Conservation (phyloP, 192 early-diverging fungal species). For the Mortierella antarctica region DNA sequence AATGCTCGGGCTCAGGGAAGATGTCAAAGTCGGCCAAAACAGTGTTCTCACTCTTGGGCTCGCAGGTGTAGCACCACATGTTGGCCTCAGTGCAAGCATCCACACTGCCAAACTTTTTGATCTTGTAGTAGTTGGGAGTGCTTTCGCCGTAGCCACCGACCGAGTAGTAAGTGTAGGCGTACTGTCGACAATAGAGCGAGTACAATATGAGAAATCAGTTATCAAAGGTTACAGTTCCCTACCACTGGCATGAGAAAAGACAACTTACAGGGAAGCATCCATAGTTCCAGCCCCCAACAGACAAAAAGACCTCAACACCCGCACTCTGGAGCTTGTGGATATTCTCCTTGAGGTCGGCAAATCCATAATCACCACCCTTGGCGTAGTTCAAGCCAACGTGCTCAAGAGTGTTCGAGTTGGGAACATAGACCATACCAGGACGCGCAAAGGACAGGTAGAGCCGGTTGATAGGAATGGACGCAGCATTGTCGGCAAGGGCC, state of each 20-base stretch:
- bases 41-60: conserved; percentile 45
- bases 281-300: conserved; percentile 54
- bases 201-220: neutral
- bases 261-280: conserved; percentile 51
- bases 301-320: conserved; percentile 48
- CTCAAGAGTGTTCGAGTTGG: conserved; percentile 44
- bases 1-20: conserved; percentile 49
- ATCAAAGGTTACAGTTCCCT: neutral
- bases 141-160: conserved; percentile 50
- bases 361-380: conserved; percentile 36
- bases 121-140: conserved; percentile 55
- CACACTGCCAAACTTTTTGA: conserved; percentile 24
- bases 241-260: neutral
- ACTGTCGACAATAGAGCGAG: neutral
- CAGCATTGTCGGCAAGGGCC: conserved; percentile 46
- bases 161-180: conserved; percentile 47
- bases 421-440: conserved; percentile 45
- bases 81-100: conserved; percentile 38
- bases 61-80: conserved; percentile 57
- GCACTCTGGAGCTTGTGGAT: conserved; percentile 24
- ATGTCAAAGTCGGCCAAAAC: conserved; percentile 43
- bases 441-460: conserved; percentile 41
- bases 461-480: conserved; percentile 39
- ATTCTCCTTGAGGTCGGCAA: conserved; percentile 35
- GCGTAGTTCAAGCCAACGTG: conserved; percentile 39